Percentiles rank a stretch among this genome's conserved stretches.
phyloP scores from a whole-genome alignment of 306 rosid species.

The Gillenia trifoliata region DNA sequence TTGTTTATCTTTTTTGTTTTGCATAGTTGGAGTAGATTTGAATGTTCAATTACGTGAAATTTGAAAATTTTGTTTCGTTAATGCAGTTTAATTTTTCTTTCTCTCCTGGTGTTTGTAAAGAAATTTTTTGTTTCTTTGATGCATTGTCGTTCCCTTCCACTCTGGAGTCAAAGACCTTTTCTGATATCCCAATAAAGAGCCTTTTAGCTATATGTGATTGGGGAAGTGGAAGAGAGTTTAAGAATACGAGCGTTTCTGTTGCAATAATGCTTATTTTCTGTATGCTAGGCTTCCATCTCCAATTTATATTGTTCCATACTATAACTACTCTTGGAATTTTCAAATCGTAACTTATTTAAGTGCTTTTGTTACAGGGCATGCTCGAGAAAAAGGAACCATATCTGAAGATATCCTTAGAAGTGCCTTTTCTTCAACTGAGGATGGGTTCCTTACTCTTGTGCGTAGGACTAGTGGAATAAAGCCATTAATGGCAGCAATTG shows the following conservation, averaged over 20 bases:
- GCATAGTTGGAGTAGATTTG: neutral
- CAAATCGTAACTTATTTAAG: conserved; percentile 12
- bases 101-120: neutral
- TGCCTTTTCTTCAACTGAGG: conserved; percentile 83
- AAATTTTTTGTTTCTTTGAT: neutral
- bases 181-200: neutral
- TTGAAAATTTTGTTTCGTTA: neutral
- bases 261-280: neutral
- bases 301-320: neutral
- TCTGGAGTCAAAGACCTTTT: neutral
- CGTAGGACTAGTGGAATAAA: conserved; percentile 67
- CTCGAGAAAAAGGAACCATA: conserved; percentile 59
- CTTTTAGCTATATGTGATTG: neutral
- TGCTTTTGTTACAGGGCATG: conserved; percentile 45
- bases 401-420: conserved; percentile 57
- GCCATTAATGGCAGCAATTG: conserved; percentile 75
- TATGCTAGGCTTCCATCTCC: neutral
- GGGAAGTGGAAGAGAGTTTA: neutral
- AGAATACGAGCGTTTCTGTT: neutral
- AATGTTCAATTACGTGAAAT: neutral
- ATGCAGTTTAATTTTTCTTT: neutral
- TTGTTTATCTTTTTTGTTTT: neutral
- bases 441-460: conserved; percentile 77
- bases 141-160: neutral
- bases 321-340: conserved; percentile 21